Conservation (phyloP, 129 eudicot species). For the Arctium minus region DNA sequence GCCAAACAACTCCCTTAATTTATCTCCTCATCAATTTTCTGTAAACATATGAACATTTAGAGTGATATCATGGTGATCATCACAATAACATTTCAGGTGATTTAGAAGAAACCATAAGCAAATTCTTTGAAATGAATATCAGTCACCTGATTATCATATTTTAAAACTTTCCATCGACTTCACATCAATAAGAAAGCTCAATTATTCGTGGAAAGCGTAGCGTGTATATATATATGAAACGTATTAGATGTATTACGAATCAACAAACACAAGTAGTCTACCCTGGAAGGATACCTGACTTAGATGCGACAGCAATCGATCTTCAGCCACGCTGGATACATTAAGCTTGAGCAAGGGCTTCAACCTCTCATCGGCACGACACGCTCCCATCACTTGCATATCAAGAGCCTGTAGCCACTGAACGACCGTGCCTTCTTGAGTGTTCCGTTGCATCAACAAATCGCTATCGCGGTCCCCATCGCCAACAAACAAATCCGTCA, state of each 20-base stretch:
- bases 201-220: neutral
- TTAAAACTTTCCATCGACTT: neutral
- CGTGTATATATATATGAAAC: neutral
- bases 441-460: conserved; percentile 52
- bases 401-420: conserved; percentile 78
- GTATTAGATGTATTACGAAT: neutral
- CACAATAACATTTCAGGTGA: neutral
- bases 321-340: conserved; percentile 65
- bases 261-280: neutral
- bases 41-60: neutral
- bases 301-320: conserved; percentile 61
- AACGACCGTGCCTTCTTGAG: conserved; percentile 43
- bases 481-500: conserved; percentile 45
- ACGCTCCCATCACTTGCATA: conserved; percentile 95
- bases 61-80: neutral
- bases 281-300: conserved; percentile 48
- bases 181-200: neutral
- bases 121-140: neutral
- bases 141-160: neutral
- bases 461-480: conserved; percentile 52
- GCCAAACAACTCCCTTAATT: neutral
- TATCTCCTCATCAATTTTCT: neutral
- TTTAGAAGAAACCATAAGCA: neutral
- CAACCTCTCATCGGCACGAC: conserved; percentile 88
- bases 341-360: conserved; percentile 80